These are phyloP conservation scores for Nemania sp. DNA, from an alignment of 2,329 filamentous ascomycete species.

Conservation along the genomic window DNA sequence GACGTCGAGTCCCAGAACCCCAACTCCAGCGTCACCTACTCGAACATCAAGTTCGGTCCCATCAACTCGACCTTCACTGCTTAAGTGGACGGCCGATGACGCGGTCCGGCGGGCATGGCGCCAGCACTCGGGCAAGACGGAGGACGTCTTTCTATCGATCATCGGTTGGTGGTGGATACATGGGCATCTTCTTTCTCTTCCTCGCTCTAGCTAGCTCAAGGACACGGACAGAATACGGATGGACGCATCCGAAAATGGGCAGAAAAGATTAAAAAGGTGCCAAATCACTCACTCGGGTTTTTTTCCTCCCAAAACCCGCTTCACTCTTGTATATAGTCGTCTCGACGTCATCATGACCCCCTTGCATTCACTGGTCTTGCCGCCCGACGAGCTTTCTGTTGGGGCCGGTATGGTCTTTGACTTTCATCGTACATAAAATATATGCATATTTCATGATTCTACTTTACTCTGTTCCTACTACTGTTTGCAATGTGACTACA, in stretches of 20 bases:
- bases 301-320: no score
- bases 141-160: no score
- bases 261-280: neutral
- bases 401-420: slow-evolving; percentile 11
- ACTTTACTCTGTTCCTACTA: neutral
- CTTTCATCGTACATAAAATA: slow-evolving; percentile 16
- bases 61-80: slow-evolving; percentile 48
- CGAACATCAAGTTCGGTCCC: slow-evolving; percentile 54
- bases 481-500: neutral
- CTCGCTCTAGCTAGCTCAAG: no score
- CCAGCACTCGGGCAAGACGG: no score
- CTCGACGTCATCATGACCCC: neutral
- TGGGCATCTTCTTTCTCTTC: no score
- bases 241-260: no score
- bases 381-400: neutral
- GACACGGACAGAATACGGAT: no score
- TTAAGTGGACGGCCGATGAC: slow-evolving; percentile 2
- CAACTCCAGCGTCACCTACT: slow-evolving; percentile 48
- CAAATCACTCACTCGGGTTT: neutral
- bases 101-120: no score
- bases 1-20: slow-evolving; percentile 46
- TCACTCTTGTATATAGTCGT: slow-evolving; percentile 25
- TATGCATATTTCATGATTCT: slow-evolving; percentile 8
- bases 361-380: slow-evolving; percentile 19
- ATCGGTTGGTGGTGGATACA: no score